phyloP scores from a whole-genome alignment of 305 asterid species.

The Fraxinus ornus region DNA sequence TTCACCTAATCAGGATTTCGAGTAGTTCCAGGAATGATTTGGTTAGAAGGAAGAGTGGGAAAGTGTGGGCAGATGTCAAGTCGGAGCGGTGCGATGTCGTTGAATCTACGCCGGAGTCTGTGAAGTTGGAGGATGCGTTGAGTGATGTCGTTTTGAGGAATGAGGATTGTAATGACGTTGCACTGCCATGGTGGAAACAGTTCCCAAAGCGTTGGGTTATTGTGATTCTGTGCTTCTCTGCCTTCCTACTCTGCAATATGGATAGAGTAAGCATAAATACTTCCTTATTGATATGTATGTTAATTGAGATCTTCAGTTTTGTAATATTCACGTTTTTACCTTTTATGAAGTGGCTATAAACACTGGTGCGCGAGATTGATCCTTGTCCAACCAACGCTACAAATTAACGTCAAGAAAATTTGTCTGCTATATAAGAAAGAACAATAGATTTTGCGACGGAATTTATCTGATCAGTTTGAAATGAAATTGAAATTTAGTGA shows the following conservation, averaged over 20 bases:
- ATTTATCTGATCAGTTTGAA: not conserved
- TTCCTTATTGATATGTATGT: not conserved
- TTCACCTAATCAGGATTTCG: not conserved
- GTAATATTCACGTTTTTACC: not conserved
- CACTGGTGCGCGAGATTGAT: not conserved
- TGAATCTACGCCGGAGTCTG: constrained; percentile 44
- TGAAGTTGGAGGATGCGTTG: constrained; percentile 30
- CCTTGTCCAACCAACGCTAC: not conserved
- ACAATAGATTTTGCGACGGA: not conserved
- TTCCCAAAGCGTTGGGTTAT: constrained; percentile 86
- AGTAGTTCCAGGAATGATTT: constrained; percentile 17
- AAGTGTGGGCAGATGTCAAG: constrained; percentile 57
- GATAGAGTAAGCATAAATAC: constrained; percentile 58
- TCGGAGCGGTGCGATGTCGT: constrained; percentile 53
- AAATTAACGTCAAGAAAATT: not conserved
- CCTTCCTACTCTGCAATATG: constrained; percentile 86
- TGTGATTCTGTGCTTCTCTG: constrained; percentile 75
- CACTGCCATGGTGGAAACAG: constrained; percentile 61
- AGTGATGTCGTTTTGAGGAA: constrained; percentile 24
- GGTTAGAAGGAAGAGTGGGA: constrained; percentile 33
- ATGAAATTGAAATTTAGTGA: not conserved
- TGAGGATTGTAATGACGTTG: constrained; percentile 28
- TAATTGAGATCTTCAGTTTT: not conserved
- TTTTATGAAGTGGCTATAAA: not conserved
- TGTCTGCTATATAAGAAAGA: not conserved